These are phyloP conservation scores for Penicillium griseofulvum DNA, from an alignment of 2,329 filamentous ascomycete genomes.

Conservation along the genomic window DNA sequence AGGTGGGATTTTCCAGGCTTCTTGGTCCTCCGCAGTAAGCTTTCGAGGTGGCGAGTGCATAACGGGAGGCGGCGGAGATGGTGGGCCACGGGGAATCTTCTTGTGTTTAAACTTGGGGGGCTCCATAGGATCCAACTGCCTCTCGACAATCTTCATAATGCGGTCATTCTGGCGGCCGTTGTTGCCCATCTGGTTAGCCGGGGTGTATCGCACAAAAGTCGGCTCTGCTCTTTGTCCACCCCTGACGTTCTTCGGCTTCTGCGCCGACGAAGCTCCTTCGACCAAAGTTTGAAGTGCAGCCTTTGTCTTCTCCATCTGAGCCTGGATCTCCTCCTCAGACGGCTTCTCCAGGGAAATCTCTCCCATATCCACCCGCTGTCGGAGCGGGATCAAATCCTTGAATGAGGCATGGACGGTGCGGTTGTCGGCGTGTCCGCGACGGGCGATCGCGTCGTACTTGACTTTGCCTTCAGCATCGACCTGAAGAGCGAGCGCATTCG, in stretches of 20 bases:
- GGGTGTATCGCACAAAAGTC: conserved; percentile 93
- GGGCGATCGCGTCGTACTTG: conserved; percentile 93
- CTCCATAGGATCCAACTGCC: conserved; percentile 91
- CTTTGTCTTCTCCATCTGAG: conserved; percentile 83
- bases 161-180: conserved; percentile 81
- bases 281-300: conserved; percentile 80
- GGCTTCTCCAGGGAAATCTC: conserved; percentile 85
- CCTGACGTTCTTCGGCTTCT: conserved; percentile 94
- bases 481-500: conserved; percentile 87
- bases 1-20: conserved; percentile 89
- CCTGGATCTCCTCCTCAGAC: conserved; percentile 77
- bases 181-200: conserved; percentile 94
- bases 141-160: conserved; percentile 97
- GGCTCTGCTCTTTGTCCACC: conserved; percentile 76
- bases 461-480: conserved; percentile 90
- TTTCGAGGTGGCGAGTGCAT: conserved; percentile 95
- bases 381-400: conserved; percentile 91
- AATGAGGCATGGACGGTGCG: conserved; percentile 92
- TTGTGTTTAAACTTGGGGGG: conserved; percentile 99
- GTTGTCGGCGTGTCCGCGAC: conserved; percentile 78
- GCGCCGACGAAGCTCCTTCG: conserved; percentile 79
- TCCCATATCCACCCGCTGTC: conserved; percentile 88
- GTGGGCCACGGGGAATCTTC: conserved; percentile 90
- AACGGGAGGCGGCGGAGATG: conserved; percentile 86
- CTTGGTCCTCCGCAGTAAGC: conserved; percentile 93